Base-by-base conservation (phyloP, 176 grass and related monocot genomes). In the Oryza australiensis region DNA sequence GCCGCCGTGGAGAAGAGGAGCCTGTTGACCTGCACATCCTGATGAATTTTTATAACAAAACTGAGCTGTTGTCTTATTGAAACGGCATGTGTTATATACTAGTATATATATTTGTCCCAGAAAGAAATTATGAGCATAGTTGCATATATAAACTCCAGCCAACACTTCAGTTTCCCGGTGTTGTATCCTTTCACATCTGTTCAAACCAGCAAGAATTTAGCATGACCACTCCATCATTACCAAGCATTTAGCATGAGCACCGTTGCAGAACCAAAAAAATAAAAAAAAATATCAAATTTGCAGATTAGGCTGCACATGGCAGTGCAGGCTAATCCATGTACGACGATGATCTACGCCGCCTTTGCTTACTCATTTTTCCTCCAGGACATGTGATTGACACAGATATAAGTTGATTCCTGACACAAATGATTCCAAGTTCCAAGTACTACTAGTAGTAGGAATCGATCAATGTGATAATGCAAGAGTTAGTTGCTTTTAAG, bases 171-270 rank as follows among this genome's bases (percentile, higher is more conserved):
- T 57, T 70, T 66, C 49, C 42, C 24, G 20, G 22, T 59, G 33
- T n/a, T 67, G 30, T 68, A 74, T 57, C 45, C 62, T 59, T 89
- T 86, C 87, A 72, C 78, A 82, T 76, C 15, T 68, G 37, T 80
- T 78, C 83, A 86, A 64, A 81, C 82, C 14, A 16, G 16, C 7
- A 43, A 46, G 5, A 26, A 45, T 64, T 64, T 9, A 73, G 46
- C 14, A 49, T 16, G 46, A 49, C 10, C 15, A 49, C 12, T 46
- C 43, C 43, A 15, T 13, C 3, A 4, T 46, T 46, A 46, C 6
- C 1, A 11, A 28, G 41, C 28, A 49, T 23, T 42, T 4, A 77
- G 12, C 41, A 23, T 7, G 57, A 62, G 65, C 77, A 75, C 26
- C 66, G 57, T 5, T 32, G 35, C 64, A 7, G 15, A 30, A 59